Base-by-base conservation (phyloP, 176 grass and related monocot species). In the Hsuehochloa calcarea region DNA sequence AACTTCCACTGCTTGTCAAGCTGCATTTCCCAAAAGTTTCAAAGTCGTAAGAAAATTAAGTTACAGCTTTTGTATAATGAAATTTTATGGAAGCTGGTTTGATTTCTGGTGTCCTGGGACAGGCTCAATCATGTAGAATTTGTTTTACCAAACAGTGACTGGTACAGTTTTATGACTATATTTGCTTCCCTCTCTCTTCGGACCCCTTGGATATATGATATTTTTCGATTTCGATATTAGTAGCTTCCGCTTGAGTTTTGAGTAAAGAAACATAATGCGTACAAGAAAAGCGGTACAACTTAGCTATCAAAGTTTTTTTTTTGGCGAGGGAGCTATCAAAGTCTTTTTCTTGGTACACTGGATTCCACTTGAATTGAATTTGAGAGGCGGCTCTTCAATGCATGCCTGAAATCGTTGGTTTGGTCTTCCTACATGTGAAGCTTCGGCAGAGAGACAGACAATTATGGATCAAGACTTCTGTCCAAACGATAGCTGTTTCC, bases 1-100 rank as follows among this genome's bases (percentile, higher is more conserved):
- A 97, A 74, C 92, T 97, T 59, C 95, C 95, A 40, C 52, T 65
- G 87, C 90, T 94, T 22, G 65, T 92, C 66, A 95, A 91, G 49
- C 43, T 90, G 80, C 93, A 98, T 85, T 98, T 98, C 13, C 70
- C 58, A 51, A 74, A 84, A 84, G 70, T 74, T 64, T 49, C 61
- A n/a, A 74, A 84, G 70, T 23, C 27, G 0, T 84, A 74, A 74
- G 1, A 64, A 65, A 39, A 65, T 17, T 12, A 64, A 50, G 13
- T 37, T 47, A 41, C 20, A 25, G 2, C 11, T 55, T 78, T 35
- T 67, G 20, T 15, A 22, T 26, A 59, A 20, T 54, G 68, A 74
- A 85, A 40, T n/a, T 51, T 62, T 61, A 12, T 83, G n/a, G 54
- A 83, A 78, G 68, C 44, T 22, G n/a, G 23, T 72, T 78, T 52